Evolutionary conservation across 148 eudicot genomes (phyloP), one percentile per base, ranked within the genome.

Genomic region (Limonium bicolor): DNA sequence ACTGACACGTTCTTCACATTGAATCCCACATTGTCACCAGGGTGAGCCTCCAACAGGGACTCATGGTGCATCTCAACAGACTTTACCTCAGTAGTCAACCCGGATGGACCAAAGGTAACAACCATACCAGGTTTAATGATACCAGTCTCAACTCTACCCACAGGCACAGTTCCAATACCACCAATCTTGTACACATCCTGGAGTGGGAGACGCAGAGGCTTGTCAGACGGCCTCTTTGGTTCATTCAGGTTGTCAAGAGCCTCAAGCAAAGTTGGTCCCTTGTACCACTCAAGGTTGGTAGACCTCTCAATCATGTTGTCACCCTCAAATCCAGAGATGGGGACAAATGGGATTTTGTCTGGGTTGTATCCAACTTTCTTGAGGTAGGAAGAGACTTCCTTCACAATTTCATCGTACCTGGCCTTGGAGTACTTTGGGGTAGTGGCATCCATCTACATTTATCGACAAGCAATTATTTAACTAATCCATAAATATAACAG

Each of bases 381-480:
- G 33, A 60, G 42, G 43, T 60, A 60, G 20, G 65, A 60, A 6
- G 65, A 60, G 1, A 60, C 65, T 46, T 60, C 65, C 65, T 59
- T 60, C 21, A 60, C 65, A 45, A 60, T 60, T 53, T 60, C 65
- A 30, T 60, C 65, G 6, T 53, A 60, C 52, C 65, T 52, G 0
- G 59, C 51, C 59, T 52, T 60, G 1, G 65, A 60, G 44, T 60
- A 60, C 59, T 60, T 60, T 7, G 65, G 65, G 24, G 65, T 60
- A 1, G 65, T 60, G n/a, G 65, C 65, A 53, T 60, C 65, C 65
- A 60, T 60, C 65, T 60, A n/a, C n/a, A n/a, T n/a, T n/a, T n/a
- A n/a, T n/a, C n/a, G n/a, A n/a, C n/a, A n/a, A n/a, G n/a, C n/a
- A n/a, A n/a, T n/a, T n/a, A n/a, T n/a, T n/a, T n/a, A n/a, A n/a